A percentile compares a stretch with the other conserved stretches of the same genome.
phyloP scores from a whole-genome alignment of 352 stramenopile genomes.

The Hyphochytrium catenoides region DNA sequence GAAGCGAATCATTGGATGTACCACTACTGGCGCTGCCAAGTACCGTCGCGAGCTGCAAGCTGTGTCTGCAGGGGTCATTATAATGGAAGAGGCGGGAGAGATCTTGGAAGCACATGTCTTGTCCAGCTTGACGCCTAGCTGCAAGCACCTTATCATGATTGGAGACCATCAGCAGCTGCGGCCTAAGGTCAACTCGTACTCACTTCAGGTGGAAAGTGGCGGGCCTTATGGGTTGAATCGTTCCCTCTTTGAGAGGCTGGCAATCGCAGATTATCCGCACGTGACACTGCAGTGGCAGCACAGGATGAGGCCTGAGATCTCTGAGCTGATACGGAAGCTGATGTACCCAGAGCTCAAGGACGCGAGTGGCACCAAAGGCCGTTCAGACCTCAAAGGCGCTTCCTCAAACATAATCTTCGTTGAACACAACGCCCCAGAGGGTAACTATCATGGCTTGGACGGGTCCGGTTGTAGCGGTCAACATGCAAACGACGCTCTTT shows the following conservation, averaged over 20 bases:
- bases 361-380: too few species aligned
- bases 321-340: slow-evolving; percentile 25
- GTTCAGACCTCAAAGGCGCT: slow-evolving; percentile 25
- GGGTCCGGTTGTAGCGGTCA: too few species aligned
- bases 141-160: slow-evolving; percentile 58
- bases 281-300: slow-evolving; percentile 41
- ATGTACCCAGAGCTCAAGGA: slow-evolving; percentile 41
- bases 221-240: slow-evolving; percentile 40
- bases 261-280: slow-evolving; percentile 10
- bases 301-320: slow-evolving; percentile 49
- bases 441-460: too few species aligned
- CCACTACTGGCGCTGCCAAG: slow-evolving; percentile 45
- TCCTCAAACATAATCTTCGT: slow-evolving; percentile 39
- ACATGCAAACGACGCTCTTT: slow-evolving; percentile 13
- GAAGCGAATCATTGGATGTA: slow-evolving; percentile 44
- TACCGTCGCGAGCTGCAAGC: slow-evolving; percentile 27
- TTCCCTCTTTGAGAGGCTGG: slow-evolving; percentile 55
- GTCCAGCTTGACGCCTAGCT: slow-evolving; percentile 23
- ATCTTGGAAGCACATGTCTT: slow-evolving; percentile 43
- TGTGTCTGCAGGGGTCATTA: slow-evolving; percentile 31
- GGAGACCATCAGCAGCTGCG: slow-evolving; percentile 60
- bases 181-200: slow-evolving; percentile 38
- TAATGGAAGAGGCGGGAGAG: slow-evolving; percentile 64
- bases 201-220: slow-evolving; percentile 24
- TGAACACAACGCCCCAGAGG: slow-evolving; percentile 25